phyloP scores from a whole-genome alignment of 139 green algal species.

The Gonium pectorale region DNA sequence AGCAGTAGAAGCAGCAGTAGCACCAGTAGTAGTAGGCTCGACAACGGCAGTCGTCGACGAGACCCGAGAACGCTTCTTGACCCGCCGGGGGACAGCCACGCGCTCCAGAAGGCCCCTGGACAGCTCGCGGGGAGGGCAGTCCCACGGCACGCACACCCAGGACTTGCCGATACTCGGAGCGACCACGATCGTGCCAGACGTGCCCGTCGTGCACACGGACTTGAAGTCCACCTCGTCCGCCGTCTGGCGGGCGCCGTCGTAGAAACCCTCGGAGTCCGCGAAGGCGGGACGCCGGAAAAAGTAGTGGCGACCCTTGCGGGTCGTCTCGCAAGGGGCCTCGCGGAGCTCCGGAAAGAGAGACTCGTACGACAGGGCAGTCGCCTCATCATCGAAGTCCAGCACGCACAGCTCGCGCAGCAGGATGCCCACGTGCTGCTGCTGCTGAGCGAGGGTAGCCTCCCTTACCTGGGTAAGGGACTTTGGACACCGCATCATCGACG shows the following conservation, averaged over 20 bases:
- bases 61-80: too few relatives aligned
- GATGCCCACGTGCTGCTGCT: slow-evolving; percentile 16
- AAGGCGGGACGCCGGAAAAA: not conserved
- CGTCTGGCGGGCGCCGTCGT: not conserved
- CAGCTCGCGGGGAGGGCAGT: too few relatives aligned
- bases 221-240: not conserved
- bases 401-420: slow-evolving; percentile 35
- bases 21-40: too few relatives aligned
- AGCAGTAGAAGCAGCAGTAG: too few relatives aligned
- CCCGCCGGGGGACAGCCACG: too few relatives aligned
- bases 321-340: not conserved
- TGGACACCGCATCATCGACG: too few relatives aligned
- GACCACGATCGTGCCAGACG: not conserved
- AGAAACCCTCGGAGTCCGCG: not conserved
- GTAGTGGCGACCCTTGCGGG: not conserved
- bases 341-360: not conserved
- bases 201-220: not conserved
- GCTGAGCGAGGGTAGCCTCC: too few relatives aligned
- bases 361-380: not conserved
- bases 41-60: too few relatives aligned
- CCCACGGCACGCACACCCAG: not conserved
- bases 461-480: too few relatives aligned
- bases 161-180: not conserved
- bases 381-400: slow-evolving; percentile 25
- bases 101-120: too few relatives aligned